phyloP scores from a whole-genome alignment of 1,284 basidiomycete species.

The Dichomitus squalens region DNA sequence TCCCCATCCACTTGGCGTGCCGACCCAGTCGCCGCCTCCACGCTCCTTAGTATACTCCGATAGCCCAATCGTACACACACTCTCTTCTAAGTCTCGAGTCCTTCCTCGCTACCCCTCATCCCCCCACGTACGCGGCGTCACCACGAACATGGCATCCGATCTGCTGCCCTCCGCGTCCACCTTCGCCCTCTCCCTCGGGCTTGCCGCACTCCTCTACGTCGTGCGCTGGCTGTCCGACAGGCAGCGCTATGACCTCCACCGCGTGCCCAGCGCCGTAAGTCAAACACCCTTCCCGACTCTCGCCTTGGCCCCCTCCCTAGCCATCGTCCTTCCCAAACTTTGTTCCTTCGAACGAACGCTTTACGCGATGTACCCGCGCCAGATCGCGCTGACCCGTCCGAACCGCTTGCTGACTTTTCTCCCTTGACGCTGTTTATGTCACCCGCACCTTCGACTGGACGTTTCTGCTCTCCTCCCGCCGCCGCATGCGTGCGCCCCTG shows the following conservation, averaged over 20 bases:
- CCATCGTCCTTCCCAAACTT: too few relatives aligned
- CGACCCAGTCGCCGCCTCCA: slow-evolving; percentile 8
- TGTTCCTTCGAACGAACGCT: too few relatives aligned
- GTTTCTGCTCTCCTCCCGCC: neutral
- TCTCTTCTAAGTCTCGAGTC: slow-evolving; percentile 1
- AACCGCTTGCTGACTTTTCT: too few relatives aligned
- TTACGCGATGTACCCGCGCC: neutral
- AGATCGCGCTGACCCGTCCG: neutral
- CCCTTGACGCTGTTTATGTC: neutral
- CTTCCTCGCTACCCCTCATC: neutral
- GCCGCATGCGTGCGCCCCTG: neutral
- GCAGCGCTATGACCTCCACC: slow-evolving; percentile 20
- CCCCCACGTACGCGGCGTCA: neutral
- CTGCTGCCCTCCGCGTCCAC: slow-evolving; percentile 14
- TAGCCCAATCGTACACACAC: slow-evolving; percentile 2
- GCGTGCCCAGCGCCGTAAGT: slow-evolving; percentile 26
- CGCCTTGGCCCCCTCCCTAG: neutral
- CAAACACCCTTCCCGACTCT: neutral
- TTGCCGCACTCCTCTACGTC: slow-evolving; percentile 21
- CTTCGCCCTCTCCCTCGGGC: slow-evolving; percentile 17
- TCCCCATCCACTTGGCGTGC: neutral
- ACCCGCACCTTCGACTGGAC: neutral
- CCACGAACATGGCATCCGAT: slow-evolving; percentile 14
- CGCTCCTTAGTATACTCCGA: slow-evolving; percentile 12
- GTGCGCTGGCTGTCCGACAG: slow-evolving; percentile 19